phyloP scores from a whole-genome alignment of 1,139 yeast genomes.

The Kodamaea ohmeri region DNA sequence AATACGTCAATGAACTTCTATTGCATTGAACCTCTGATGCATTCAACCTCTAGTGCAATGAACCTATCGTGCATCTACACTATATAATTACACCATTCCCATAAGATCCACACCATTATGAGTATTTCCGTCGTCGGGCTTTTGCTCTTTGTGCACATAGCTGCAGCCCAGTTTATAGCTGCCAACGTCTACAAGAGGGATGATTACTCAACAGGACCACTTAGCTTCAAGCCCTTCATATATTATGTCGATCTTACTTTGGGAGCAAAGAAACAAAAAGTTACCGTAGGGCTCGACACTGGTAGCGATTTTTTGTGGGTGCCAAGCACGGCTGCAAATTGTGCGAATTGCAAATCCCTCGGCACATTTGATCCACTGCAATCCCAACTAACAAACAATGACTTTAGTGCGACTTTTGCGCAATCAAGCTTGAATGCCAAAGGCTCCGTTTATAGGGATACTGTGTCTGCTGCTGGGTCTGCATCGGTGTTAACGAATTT shows the following conservation, averaged over 20 bases:
- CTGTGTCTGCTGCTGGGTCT: slow-evolving; percentile 2
- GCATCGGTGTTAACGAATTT: slow-evolving; percentile 1
- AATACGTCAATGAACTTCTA: not conserved
- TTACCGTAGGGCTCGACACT: slow-evolving; percentile 40
- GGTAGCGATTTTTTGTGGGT: slow-evolving; percentile 50
- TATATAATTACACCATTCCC: too few species aligned
- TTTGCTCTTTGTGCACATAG: too few species aligned
- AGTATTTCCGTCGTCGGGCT: too few species aligned
- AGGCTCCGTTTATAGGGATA: slow-evolving; percentile 1
- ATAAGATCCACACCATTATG: too few species aligned
- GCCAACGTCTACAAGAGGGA: not conserved
- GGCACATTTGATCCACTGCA: slow-evolving; percentile 4
- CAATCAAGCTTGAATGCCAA: slow-evolving; percentile 2
- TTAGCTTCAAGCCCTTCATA: not conserved
- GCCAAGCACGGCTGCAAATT: slow-evolving; percentile 2
- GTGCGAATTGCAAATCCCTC: slow-evolving; percentile 3
- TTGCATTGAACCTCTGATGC: too few species aligned
- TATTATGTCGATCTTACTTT: slow-evolving; percentile 43
- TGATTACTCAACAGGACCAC: not conserved
- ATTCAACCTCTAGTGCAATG: not conserved
- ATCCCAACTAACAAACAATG: not conserved
- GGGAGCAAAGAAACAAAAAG: slow-evolving; percentile 33
- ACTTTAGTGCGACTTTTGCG: not conserved
- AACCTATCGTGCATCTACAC: not conserved
- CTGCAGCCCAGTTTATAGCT: not conserved